Percentiles rank a stretch among this genome's conserved stretches.
phyloP scores from a whole-genome alignment of 345 rosid species.

The Clarkia xantiana region DNA sequence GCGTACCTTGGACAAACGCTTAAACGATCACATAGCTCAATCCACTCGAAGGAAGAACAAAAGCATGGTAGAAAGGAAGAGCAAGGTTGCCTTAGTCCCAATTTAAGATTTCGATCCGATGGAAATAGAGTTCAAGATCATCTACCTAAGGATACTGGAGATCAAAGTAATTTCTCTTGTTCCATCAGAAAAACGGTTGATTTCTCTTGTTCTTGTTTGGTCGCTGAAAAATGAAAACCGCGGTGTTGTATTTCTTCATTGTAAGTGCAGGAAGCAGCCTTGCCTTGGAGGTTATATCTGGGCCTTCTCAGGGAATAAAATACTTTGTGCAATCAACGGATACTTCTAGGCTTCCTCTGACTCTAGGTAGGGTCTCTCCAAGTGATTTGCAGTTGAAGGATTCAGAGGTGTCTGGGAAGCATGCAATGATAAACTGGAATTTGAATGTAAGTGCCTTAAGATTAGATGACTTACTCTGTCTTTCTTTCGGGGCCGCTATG shows the following conservation, averaged over 20 bases:
- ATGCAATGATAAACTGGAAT: conserved; percentile 93
- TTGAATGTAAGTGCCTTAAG: conserved; percentile 32
- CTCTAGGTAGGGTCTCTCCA: conserved; percentile 78
- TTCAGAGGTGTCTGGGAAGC: conserved; percentile 93
- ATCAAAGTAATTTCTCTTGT: conserved; percentile 58
- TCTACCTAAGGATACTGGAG: conserved; percentile 22
- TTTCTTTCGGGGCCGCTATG: conserved; percentile 7
- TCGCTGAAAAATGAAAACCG: conserved; percentile 25
- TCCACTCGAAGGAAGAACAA: conserved; percentile 27
- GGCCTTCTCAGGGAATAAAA: conserved; percentile 63
- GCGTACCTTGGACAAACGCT: conserved; percentile 52
- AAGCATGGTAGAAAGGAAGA: conserved; percentile 21
- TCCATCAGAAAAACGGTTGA: conserved; percentile 10
- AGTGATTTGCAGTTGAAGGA: conserved; percentile 66
- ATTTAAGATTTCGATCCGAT: conserved; percentile 14
- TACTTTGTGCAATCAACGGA: conserved; percentile 43
- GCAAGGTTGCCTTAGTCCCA: conserved; percentile 10
- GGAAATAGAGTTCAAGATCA: conserved; percentile 20
- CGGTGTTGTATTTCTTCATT: conserved; percentile 42
- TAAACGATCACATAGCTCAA: conserved; percentile 25
- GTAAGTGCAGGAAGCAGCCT: conserved; percentile 94
- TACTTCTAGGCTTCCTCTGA: conserved; percentile 63
- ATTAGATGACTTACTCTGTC: conserved; percentile 4
- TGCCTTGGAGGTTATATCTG: conserved; percentile 72
- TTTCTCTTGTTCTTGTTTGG: conserved; percentile 9